These are phyloP conservation scores for Metroxylon sagu DNA, from an alignment of 176 grass and related monocot genomes.

Conservation along the genomic window DNA sequence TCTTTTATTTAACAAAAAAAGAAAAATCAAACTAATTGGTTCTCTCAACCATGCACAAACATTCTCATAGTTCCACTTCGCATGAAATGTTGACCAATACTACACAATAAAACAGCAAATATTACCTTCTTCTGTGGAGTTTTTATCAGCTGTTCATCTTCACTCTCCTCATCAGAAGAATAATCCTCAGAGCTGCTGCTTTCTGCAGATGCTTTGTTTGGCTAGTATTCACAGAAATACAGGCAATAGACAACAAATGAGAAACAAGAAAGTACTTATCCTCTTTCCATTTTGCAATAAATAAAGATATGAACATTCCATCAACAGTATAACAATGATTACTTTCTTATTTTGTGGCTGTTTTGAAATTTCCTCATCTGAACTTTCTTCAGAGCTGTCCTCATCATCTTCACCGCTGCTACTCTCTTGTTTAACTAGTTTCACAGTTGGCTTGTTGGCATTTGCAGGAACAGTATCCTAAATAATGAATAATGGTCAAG, in stretches of 20 bases:
- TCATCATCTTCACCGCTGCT: conserved; percentile 38
- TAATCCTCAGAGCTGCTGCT: conserved; percentile 33
- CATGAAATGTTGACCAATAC: no score
- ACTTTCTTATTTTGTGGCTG: conserved; percentile 20
- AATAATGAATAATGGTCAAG: no score
- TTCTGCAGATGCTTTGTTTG: neutral
- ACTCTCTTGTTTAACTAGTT: conserved; percentile 29
- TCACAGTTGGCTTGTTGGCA: conserved; percentile 14
- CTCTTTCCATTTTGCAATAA: no score
- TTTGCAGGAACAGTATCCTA: conserved; percentile 17
- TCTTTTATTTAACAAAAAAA: no score
- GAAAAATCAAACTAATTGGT: no score
- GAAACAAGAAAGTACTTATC: no score
- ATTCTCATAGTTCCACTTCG: no score
- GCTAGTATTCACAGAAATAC: neutral
- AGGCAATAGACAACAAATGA: no score
- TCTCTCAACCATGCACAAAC: no score
- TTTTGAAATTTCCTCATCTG: conserved; percentile 44
- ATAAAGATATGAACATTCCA: no score
- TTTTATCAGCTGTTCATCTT: conserved; percentile 24
- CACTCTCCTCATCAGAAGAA: conserved; percentile 38
- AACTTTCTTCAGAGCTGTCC: conserved; percentile 43
- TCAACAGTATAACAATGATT: neutral
- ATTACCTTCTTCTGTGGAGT: conserved; percentile 44
- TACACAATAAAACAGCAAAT: no score